Evolutionary conservation across 2,329 filamentous ascomycete species (phyloP).

Genomic region (Calonectria pauciramosa): DNA sequence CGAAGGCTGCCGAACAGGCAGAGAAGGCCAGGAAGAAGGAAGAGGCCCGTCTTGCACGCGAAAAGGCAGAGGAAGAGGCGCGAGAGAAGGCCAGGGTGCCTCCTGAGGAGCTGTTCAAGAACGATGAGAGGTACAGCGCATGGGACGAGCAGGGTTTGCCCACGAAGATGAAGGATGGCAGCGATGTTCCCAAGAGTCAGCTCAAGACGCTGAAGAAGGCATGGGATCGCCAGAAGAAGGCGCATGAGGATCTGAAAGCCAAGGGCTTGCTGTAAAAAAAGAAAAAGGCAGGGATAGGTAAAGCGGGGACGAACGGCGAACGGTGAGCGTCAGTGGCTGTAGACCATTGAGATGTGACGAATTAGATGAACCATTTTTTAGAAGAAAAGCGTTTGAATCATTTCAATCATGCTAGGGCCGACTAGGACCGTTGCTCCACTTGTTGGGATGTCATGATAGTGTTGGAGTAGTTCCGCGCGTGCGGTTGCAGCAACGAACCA

Average conservation of each 20-base stretch:
- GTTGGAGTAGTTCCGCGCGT: neutral
- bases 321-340: neutral
- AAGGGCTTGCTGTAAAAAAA: slow-evolving; percentile 47
- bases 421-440: slow-evolving; percentile 1
- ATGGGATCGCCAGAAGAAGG: slow-evolving; percentile 91
- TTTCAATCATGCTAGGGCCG: slow-evolving; percentile 1
- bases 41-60: slow-evolving; percentile 64
- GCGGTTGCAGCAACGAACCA: slow-evolving; percentile 1
- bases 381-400: slow-evolving; percentile 22
- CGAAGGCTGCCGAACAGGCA: slow-evolving; percentile 71
- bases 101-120: slow-evolving; percentile 70
- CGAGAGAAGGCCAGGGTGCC: slow-evolving; percentile 69
- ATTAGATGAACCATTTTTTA: slow-evolving; percentile 22
- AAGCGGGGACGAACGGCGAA: neutral
- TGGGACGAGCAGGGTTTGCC: slow-evolving; percentile 91
- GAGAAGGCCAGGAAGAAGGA: slow-evolving; percentile 71
- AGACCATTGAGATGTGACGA: neutral
- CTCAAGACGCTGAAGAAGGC: slow-evolving; percentile 89
- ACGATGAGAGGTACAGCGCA: slow-evolving; percentile 73
- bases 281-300: neutral
- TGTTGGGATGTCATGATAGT: neutral
- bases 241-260: slow-evolving; percentile 72
- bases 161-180: slow-evolving; percentile 80
- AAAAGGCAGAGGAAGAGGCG: slow-evolving; percentile 67
- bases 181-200: slow-evolving; percentile 84